Conservation (phyloP, 345 rosid genomes). For the Corchorus capsularis region DNA sequence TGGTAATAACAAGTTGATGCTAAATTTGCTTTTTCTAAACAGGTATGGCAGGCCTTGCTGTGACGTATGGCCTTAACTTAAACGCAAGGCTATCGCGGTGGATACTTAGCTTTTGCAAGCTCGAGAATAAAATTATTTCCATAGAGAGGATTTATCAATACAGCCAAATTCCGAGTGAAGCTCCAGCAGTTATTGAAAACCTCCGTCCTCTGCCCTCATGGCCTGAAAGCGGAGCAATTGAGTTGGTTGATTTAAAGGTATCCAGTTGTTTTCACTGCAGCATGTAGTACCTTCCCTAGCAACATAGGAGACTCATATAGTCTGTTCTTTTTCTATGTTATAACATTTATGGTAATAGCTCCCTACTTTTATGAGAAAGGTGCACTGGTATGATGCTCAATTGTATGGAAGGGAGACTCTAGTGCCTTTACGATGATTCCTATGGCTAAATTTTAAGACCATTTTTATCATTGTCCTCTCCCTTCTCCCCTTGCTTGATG, state of each 20-base stretch:
- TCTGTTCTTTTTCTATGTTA: conserved; percentile 1
- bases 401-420: not conserved
- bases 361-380: not conserved
- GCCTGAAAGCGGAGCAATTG: conserved; percentile 88
- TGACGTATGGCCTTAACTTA: conserved; percentile 96
- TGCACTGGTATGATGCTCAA: not conserved
- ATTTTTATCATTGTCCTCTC: not conserved
- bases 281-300: not conserved
- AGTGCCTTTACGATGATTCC: not conserved
- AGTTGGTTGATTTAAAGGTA: conserved; percentile 89
- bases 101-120: conserved; percentile 99
- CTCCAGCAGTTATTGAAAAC: conserved; percentile 66
- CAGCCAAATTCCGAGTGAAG: conserved; percentile 85
- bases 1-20: conserved; percentile 6
- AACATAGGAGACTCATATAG: not conserved
- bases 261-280: not conserved
- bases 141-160: conserved; percentile 97
- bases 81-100: conserved; percentile 96
- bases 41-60: conserved; percentile 99
- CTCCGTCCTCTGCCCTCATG: conserved; percentile 71
- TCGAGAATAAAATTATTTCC: conserved; percentile 95
- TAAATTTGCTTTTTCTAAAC: conserved; percentile 33
- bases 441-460: not conserved
- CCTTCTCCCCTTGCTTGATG: not conserved
- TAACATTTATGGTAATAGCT: not conserved